These are phyloP conservation scores for Pichia californica DNA, from an alignment of 805 yeast genomes.

Conservation along the genomic window DNA sequence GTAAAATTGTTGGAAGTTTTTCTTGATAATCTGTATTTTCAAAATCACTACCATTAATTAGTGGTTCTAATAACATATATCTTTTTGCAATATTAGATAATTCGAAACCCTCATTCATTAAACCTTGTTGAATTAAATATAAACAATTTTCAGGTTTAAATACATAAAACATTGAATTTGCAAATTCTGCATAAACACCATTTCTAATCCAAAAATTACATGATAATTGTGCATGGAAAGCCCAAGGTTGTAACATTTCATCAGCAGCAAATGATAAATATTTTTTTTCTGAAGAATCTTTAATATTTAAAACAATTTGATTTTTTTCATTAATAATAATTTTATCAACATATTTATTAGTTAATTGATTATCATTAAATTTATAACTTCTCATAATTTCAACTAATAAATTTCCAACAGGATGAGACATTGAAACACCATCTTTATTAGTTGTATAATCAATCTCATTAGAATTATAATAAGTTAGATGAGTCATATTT, in stretches of 20 bases:
- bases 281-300: too few species aligned
- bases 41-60: conserved; percentile 15
- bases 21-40: conserved; percentile 41
- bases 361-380: too few species aligned
- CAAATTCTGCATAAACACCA: conserved; percentile 38
- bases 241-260: conserved; percentile 52
- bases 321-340: too few species aligned
- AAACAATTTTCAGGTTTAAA: conserved; percentile 35
- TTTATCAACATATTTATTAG: too few species aligned
- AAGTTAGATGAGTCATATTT: not conserved
- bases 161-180: conserved; percentile 16
- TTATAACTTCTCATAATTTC: conserved; percentile 33
- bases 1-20: conserved; percentile 37
- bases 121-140: conserved; percentile 39
- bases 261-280: too few species aligned
- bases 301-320: too few species aligned
- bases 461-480: not conserved
- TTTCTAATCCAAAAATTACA: conserved; percentile 71
- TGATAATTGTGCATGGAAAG: conserved; percentile 53
- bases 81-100: conserved; percentile 41
- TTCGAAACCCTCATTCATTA: conserved; percentile 29
- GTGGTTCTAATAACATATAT: conserved; percentile 43
- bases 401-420: conserved; percentile 52
- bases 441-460: conserved; percentile 34
- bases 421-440: conserved; percentile 52